phyloP scores from a whole-genome alignment of 2,329 filamentous ascomycete genomes.

The Chaetothyriales sp. region DNA sequence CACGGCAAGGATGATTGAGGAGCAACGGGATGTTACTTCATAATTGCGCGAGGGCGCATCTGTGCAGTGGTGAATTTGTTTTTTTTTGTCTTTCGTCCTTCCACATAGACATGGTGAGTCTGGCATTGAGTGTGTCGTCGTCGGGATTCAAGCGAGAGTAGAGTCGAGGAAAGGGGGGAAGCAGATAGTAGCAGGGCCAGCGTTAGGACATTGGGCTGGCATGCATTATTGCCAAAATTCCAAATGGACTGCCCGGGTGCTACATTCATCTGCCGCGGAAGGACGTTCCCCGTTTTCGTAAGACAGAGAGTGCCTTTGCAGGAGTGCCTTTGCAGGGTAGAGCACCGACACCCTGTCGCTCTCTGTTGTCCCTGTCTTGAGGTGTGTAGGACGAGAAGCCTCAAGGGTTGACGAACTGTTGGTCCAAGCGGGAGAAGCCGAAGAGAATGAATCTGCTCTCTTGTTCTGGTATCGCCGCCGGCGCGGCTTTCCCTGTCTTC shows the following conservation, averaged over 20 bases:
- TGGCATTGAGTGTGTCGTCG: too few relatives aligned
- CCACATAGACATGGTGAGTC: background rate
- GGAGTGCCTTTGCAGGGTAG: too few relatives aligned
- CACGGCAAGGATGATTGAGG: too few relatives aligned
- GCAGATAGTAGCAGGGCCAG: too few relatives aligned
- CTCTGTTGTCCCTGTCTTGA: background rate
- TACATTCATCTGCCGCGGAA: background rate
- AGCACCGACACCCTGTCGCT: background rate
- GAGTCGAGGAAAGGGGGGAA: background rate
- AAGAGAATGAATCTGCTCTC: background rate
- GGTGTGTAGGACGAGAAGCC: background rate
- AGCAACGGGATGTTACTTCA: background rate
- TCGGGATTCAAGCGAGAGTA: background rate
- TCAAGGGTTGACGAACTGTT: constrained; percentile 9
- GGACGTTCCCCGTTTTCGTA: background rate
- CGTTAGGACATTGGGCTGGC: background rate
- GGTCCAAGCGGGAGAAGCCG: constrained; percentile 9
- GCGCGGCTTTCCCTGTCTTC: background rate
- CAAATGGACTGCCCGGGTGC: background rate
- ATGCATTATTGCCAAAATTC: background rate
- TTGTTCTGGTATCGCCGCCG: background rate
- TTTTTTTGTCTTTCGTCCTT: background rate
- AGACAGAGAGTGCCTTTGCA: background rate
- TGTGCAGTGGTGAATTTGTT: background rate
- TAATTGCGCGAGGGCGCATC: background rate